Conservation (phyloP, 805 yeast species). For the Candida methanosorbosa region DNA sequence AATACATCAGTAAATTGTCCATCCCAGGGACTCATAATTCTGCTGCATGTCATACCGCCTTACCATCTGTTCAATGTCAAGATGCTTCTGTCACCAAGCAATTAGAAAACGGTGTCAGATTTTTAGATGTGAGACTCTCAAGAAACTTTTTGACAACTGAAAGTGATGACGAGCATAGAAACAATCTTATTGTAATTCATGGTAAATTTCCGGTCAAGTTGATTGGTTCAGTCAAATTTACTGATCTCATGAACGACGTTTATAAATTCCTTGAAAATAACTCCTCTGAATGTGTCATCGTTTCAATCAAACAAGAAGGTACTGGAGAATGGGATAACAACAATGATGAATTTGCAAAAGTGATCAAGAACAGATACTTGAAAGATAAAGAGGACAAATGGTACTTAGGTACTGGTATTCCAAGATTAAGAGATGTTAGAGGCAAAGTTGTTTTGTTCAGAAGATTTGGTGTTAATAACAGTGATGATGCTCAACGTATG, state of each 20-base stretch:
- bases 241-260: conserved; percentile 45
- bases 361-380: conserved; percentile 51
- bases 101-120: conserved; percentile 66
- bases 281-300: conserved; percentile 51
- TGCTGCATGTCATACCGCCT: conserved; percentile 61
- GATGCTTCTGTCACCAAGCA: conserved; percentile 51
- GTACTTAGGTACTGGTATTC: conserved; percentile 50
- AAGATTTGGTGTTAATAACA: conserved; percentile 56
- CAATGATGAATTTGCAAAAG: conserved; percentile 54
- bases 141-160: conserved; percentile 45
- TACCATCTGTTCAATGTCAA: conserved; percentile 76
- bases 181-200: conserved; percentile 59
- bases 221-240: conserved; percentile 45
- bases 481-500: conserved; percentile 27
- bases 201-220: conserved; percentile 69
- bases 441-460: conserved; percentile 63
- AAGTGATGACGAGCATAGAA: conserved; percentile 29
- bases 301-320: conserved; percentile 72
- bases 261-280: conserved; percentile 46
- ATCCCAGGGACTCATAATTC: conserved; percentile 85
- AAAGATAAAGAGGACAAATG: conserved; percentile 42
- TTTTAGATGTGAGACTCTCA: conserved; percentile 60
- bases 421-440: conserved; percentile 51
- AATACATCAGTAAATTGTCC: conserved; percentile 42
- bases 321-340: conserved; percentile 54